Evolutionary conservation across 805 yeast genomes (phyloP), one percentile per base, ranked within the genome.

Genomic region (Candida michaelii): DNA sequence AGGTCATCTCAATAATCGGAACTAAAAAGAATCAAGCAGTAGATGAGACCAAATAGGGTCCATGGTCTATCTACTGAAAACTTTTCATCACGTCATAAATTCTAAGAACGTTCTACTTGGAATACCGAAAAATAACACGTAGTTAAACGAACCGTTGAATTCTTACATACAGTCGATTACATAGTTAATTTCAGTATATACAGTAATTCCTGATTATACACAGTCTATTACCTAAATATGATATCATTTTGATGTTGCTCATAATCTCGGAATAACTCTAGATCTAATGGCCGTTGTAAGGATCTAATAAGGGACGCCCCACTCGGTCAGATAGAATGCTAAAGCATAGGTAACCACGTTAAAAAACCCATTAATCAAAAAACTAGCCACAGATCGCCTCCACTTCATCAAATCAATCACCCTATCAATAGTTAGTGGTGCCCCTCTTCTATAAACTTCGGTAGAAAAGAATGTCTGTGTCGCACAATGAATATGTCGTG

Each of bases 391-490:
- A 23, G n/a, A 25, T 25, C 29, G 29, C 29, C 29, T 25, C 29
- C 29, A 25, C 29, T 12, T 12, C 5, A 9, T 25, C 29, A 7
- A 10, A 10, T 25, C n/a, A 9, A 27, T n/a, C 30, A 12, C 12
- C 30, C 17, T 27, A 27, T 27, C 17, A 27, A 14, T 13, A 5
- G 10, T 9, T 6, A 8, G 7, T 5, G 14, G 8, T 19, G 16
- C 35, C 35, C 35, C 35, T 31, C 35, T 31, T 31, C 35, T 31
- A n/a, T 31, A 31, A 31, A 31, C 35, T 31, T 31, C 35, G 35
- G 35, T 31, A 31, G 18, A 15, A 31, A 14, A 18, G 30, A 13
- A 27, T 25, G 29, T 25, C 29, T 25, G 5, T 27, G 30, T 27
- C 30, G 30, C 30, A 14, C 30, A 4, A 8, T 27, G 12, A 4